Evolutionary conservation across 495 filamentous ascomycete genomes (phyloP).

Genomic region (Aspergillus wentii): DNA sequence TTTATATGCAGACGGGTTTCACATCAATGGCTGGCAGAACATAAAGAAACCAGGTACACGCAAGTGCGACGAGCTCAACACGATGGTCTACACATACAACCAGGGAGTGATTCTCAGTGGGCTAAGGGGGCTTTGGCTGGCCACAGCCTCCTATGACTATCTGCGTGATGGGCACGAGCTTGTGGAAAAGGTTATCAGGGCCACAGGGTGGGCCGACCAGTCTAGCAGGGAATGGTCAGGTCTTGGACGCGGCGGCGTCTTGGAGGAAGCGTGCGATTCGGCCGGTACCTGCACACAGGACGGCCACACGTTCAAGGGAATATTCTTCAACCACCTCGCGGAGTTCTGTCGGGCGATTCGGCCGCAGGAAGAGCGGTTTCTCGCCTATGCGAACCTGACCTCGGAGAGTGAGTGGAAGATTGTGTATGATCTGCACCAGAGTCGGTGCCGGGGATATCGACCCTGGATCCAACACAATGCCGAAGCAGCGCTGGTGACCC

Average conservation of each 20-base stretch:
- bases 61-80: conserved; percentile 72
- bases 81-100: conserved; percentile 95
- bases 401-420: conserved; percentile 19
- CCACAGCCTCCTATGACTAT: conserved; percentile 61
- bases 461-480: conserved; percentile 77
- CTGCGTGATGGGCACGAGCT: conserved; percentile 76
- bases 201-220: conserved; percentile 64
- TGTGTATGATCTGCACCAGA: conserved; percentile 43
- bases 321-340: conserved; percentile 86
- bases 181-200: conserved; percentile 62
- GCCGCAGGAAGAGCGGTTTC: conserved; percentile 29
- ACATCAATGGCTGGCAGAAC: conserved; percentile 64
- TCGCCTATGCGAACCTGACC: conserved; percentile 24
- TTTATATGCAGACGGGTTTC: conserved; percentile 85
- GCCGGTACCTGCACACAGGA: conserved; percentile 74
- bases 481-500: conserved; percentile 63
- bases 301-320: conserved; percentile 90
- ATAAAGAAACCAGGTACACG: conserved; percentile 40
- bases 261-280: conserved; percentile 85
- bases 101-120: conserved; percentile 91
- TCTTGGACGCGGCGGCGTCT: conserved; percentile 69
- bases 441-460: conserved; percentile 59
- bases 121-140: conserved; percentile 71
- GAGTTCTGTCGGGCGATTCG: conserved; percentile 70
- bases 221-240: conserved; percentile 56